phyloP scores from a whole-genome alignment of 2,329 filamentous ascomycete species.

The Penicillium polonicum region DNA sequence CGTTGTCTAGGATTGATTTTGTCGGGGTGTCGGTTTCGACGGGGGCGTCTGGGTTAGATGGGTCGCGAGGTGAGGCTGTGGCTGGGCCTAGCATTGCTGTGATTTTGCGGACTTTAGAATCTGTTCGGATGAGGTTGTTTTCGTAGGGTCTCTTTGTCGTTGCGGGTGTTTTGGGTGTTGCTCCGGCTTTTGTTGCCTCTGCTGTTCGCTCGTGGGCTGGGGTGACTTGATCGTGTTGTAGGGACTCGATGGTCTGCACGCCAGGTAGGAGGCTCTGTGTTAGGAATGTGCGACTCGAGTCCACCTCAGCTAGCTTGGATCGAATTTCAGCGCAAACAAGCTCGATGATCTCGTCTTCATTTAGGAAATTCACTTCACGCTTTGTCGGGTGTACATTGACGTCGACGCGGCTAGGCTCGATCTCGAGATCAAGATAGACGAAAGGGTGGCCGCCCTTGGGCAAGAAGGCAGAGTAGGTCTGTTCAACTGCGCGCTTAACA shows the following conservation, averaged over 20 bases:
- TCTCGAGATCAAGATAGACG: constrained; percentile 85
- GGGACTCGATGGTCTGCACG: constrained; percentile 48
- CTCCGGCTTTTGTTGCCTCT: constrained; percentile 34
- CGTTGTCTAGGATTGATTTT: constrained; percentile 41
- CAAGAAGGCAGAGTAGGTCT: constrained; percentile 81
- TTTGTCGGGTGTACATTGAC: constrained; percentile 99
- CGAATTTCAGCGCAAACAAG: constrained; percentile 78
- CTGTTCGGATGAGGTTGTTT: constrained; percentile 87
- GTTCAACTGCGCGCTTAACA: constrained; percentile 87
- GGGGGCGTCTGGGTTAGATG: constrained; percentile 26
- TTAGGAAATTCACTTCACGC: constrained; percentile 92
- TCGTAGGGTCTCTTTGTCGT: constrained; percentile 63
- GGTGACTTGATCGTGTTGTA: constrained; percentile 24
- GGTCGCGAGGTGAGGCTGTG: constrained; percentile 13
- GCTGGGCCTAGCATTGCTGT: constrained; percentile 85
- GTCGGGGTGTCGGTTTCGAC: constrained; percentile 36
- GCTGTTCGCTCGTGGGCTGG: constrained; percentile 32
- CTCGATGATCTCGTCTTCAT: constrained; percentile 94
- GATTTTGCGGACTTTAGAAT: constrained; percentile 86
- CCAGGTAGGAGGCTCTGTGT: constrained; percentile 87
- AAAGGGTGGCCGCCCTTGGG: constrained; percentile 95
- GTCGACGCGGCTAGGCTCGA: constrained; percentile 87
- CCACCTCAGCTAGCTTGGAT: constrained; percentile 75
- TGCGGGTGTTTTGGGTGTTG: constrained; percentile 38
- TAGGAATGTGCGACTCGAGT: constrained; percentile 90